Percentiles rank a stretch among this genome's conserved stretches.
These are phyloP conservation scores for Asterella californica DNA, from an alignment of 225 moss, liverwort and hornwort genomes.

Conservation along the genomic window DNA sequence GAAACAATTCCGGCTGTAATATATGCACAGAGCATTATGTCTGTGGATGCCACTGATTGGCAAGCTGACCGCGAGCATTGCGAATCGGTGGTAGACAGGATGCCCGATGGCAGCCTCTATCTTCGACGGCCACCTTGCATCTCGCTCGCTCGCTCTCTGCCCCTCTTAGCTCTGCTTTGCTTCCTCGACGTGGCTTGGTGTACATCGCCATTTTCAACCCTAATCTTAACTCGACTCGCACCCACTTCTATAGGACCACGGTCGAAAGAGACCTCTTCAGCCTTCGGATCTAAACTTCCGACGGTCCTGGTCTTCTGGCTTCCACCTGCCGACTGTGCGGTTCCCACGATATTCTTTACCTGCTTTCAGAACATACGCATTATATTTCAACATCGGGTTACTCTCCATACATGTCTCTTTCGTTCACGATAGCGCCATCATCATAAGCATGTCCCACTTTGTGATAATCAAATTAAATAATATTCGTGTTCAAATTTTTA, in stretches of 20 bases:
- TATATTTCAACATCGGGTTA: not conserved
- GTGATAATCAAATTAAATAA: too few species aligned
- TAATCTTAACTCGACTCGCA: not conserved
- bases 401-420: not conserved
- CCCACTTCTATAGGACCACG: not conserved
- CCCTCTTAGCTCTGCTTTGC: not conserved
- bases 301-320: not conserved
- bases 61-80: not conserved
- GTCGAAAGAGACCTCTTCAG: not conserved
- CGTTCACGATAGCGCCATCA: not conserved
- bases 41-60: not conserved
- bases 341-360: not conserved
- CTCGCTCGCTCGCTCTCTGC: not conserved
- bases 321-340: not conserved
- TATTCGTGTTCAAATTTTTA: too few species aligned
- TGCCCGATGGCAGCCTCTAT: not conserved
- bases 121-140: not conserved
- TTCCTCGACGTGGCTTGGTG: conserved; percentile 14
- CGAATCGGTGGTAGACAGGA: not conserved
- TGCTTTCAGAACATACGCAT: not conserved
- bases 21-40: too few species aligned
- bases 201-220: conserved; percentile 19
- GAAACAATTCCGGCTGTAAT: not conserved
- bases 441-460: too few species aligned
- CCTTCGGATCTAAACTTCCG: not conserved